A percentile compares a stretch with the other conserved stretches of the same genome.
Conservation (phyloP, 2,329 filamentous ascomycete species). For the Ophiostoma ulmi region DNA sequence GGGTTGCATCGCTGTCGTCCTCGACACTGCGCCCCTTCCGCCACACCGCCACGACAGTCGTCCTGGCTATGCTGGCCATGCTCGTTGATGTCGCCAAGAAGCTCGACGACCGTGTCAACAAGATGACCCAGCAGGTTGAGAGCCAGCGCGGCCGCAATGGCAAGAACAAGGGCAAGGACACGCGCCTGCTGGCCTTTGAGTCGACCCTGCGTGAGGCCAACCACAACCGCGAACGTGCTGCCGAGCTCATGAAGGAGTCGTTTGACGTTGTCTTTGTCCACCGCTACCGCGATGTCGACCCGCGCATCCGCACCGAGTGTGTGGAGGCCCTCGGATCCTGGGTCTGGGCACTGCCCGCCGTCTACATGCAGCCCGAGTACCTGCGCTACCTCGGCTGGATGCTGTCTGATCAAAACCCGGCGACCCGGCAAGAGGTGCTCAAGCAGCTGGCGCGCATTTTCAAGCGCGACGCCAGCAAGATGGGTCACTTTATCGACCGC, state of each 20-base stretch:
- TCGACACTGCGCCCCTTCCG: slow-evolving; percentile 83
- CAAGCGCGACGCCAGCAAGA: slow-evolving; percentile 71
- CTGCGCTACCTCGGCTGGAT: slow-evolving; percentile 94
- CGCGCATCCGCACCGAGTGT: slow-evolving; percentile 82
- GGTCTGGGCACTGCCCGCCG: slow-evolving; percentile 78
- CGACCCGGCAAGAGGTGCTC: slow-evolving; percentile 78
- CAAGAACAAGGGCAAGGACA: slow-evolving; percentile 65
- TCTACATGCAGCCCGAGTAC: slow-evolving; percentile 87
- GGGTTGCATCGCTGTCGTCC: slow-evolving; percentile 87
- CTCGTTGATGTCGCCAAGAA: slow-evolving; percentile 52
- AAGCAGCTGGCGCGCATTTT: slow-evolving; percentile 77
- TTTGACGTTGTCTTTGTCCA: slow-evolving; percentile 94
- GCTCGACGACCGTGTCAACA: slow-evolving; percentile 58
- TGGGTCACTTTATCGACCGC: slow-evolving; percentile 88
- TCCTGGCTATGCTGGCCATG: slow-evolving; percentile 71
- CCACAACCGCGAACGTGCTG: slow-evolving; percentile 62
- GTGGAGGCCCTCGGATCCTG: slow-evolving; percentile 80
- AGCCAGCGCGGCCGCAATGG: slow-evolving; percentile 65
- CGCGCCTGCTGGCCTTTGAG: slow-evolving; percentile 67
- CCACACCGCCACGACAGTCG: slow-evolving; percentile 85
- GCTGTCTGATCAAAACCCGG: slow-evolving; percentile 70
- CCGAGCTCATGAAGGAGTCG: slow-evolving; percentile 71
- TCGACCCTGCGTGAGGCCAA: slow-evolving; percentile 65
- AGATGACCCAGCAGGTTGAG: slow-evolving; percentile 72
- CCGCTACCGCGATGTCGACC: slow-evolving; percentile 89